phyloP scores from a whole-genome alignment of 768 basidiomycete species.

The Suillus hirtellus region DNA sequence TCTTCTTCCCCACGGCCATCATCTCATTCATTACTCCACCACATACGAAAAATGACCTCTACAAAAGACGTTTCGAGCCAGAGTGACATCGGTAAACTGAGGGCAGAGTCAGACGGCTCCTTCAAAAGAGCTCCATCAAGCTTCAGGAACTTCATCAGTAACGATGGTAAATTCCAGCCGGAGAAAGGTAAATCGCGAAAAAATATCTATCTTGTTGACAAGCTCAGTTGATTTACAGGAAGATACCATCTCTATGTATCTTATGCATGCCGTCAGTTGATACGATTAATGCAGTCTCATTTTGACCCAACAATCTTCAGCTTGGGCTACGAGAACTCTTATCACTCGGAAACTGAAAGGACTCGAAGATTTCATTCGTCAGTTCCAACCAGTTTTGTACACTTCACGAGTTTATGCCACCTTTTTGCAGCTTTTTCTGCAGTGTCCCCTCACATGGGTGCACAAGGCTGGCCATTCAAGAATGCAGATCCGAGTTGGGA shows the following conservation, averaged over 20 bases:
- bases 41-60: conserved; percentile 30
- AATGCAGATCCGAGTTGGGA: conserved; percentile 60
- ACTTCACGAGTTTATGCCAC: neutral
- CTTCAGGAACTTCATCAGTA: conserved; percentile 59
- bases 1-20: neutral
- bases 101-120: conserved; percentile 58
- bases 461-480: conserved; percentile 86
- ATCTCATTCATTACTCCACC: neutral
- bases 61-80: conserved; percentile 36
- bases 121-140: conserved; percentile 57
- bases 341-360: conserved; percentile 93
- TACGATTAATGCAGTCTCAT: neutral
- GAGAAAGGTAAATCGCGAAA: conserved; percentile 57
- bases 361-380: conserved; percentile 80
- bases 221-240: conserved; percentile 41
- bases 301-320: conserved; percentile 34
- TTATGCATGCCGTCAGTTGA: conserved; percentile 75
- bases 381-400: conserved; percentile 28
- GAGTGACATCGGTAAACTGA: conserved; percentile 56
- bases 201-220: neutral
- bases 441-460: conserved; percentile 86
- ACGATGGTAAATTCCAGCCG: conserved; percentile 64
- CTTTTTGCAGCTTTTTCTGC: conserved; percentile 61
- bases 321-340: conserved; percentile 92
- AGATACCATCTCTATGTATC: conserved; percentile 93